phyloP scores from a whole-genome alignment of 1,139 yeast genomes.

The Yamadazyma jaroonii region DNA sequence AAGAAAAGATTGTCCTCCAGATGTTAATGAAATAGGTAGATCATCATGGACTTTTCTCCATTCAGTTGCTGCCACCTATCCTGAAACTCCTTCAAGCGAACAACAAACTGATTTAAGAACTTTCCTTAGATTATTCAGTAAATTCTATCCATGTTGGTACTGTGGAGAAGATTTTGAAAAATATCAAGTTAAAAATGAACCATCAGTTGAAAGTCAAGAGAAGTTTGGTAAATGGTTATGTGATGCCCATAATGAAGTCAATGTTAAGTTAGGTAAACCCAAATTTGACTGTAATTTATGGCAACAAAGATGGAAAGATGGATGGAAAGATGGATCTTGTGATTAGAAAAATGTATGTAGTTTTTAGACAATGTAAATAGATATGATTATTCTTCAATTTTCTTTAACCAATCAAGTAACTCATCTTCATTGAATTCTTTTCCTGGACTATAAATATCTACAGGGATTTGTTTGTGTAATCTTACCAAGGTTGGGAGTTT shows the following conservation, averaged over 20 bases:
- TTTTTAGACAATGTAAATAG: too few relatives aligned
- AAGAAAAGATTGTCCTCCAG: slow-evolving; percentile 76
- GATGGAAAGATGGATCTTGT: slow-evolving; percentile 11
- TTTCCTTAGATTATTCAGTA: slow-evolving; percentile 70
- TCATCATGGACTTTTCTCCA: slow-evolving; percentile 94
- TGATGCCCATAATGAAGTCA: slow-evolving; percentile 91
- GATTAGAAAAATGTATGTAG: slow-evolving; percentile 4
- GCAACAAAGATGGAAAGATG: slow-evolving; percentile 85
- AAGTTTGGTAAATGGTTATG: slow-evolving; percentile 90
- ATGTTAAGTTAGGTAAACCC: slow-evolving; percentile 79
- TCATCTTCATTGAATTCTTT: slow-evolving; percentile 33
- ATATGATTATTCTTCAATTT: slow-evolving; percentile 8
- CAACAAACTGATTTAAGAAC: slow-evolving; percentile 72
- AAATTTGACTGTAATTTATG: slow-evolving; percentile 83
- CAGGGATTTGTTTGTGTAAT: slow-evolving; percentile 63
- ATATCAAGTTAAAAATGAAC: slow-evolving; percentile 60
- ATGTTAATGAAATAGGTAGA: slow-evolving; percentile 74
- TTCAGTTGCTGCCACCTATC: slow-evolving; percentile 87
- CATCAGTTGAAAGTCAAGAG: slow-evolving; percentile 68
- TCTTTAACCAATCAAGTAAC: slow-evolving; percentile 53
- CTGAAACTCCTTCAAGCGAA: slow-evolving; percentile 56
- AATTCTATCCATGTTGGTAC: slow-evolving; percentile 90
- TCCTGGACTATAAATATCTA: slow-evolving; percentile 46
- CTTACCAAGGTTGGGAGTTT: slow-evolving; percentile 67
- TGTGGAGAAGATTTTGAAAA: slow-evolving; percentile 83